Evolutionary conservation across 495 filamentous ascomycete species (phyloP).

Genomic region (Neurospora sp.): DNA sequence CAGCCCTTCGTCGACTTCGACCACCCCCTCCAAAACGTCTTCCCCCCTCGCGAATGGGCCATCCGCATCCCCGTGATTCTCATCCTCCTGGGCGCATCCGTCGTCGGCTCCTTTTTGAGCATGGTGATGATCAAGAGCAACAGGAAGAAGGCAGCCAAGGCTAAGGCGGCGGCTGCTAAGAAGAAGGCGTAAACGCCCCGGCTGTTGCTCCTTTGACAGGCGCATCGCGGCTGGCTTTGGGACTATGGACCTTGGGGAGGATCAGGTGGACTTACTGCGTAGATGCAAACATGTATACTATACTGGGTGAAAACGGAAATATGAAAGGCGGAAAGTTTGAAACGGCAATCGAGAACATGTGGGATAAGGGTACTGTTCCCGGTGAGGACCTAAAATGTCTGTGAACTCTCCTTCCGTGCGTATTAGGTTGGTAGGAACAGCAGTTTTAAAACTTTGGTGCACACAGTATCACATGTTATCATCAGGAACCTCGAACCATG

Average conservation of each 20-base stretch:
- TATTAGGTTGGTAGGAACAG: not conserved
- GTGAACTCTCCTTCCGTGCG: not conserved
- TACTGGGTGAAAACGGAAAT: not conserved
- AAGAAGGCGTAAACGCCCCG: constrained; percentile 36
- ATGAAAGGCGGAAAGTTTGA: not conserved
- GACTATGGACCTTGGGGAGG: not conserved
- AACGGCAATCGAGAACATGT: not conserved
- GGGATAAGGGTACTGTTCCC: not conserved
- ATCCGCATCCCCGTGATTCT: constrained; percentile 97
- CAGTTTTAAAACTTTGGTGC: not conserved
- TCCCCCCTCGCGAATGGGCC: constrained; percentile 96
- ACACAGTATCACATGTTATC: not conserved
- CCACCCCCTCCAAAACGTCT: constrained; percentile 88
- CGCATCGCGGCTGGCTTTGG: not conserved
- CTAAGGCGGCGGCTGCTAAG: constrained; percentile 52
- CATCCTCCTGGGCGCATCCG: constrained; percentile 79
- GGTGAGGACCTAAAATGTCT: not conserved
- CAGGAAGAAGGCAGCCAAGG: constrained; percentile 91
- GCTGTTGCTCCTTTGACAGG: not conserved
- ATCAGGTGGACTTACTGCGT: not conserved
- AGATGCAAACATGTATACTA: not conserved
- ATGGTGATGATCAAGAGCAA: constrained; percentile 99
- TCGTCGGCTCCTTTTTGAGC: constrained; percentile 91
- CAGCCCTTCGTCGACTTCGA: constrained; percentile 95
- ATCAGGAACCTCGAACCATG: not conserved